Evolutionary conservation across 1,284 basidiomycete species (phyloP).

Genomic region (Coriolopsis trogii): DNA sequence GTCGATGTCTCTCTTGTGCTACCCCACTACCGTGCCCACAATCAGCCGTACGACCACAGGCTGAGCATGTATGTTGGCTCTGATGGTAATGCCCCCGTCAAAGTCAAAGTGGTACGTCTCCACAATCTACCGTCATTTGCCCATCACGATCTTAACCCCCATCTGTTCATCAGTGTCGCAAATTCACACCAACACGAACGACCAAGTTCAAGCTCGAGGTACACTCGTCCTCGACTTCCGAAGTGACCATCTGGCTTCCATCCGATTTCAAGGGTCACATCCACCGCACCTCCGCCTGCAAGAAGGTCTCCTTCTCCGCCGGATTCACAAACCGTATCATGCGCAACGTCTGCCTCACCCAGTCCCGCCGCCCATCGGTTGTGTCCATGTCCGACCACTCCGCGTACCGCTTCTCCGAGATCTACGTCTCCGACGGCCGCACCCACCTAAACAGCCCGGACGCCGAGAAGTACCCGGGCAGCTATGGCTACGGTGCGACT

Average conservation of each 20-base stretch:
- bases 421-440: constrained; percentile 32
- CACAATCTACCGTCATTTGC: constrained; percentile 4
- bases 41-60: constrained; percentile 69
- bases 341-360: constrained; percentile 59
- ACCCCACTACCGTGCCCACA: constrained; percentile 73
- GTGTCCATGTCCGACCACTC: constrained; percentile 27
- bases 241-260: constrained; percentile 73
- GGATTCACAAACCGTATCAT: constrained; percentile 74
- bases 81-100: constrained; percentile 51
- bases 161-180: constrained; percentile 58
- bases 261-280: constrained; percentile 76
- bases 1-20: constrained; percentile 68
- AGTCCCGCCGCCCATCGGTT: constrained; percentile 37
- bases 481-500: constrained; percentile 8
- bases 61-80: constrained; percentile 67
- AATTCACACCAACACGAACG: constrained; percentile 51
- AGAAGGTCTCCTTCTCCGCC: constrained; percentile 61
- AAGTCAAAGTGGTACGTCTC: constrained; percentile 62
- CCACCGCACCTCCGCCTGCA: constrained; percentile 44
- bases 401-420: constrained; percentile 34
- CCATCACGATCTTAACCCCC: neutral
- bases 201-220: constrained; percentile 67
- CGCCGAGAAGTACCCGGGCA: constrained; percentile 15
- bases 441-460: no score
- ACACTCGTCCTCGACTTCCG: constrained; percentile 53